Evolutionary conservation across 2,329 filamentous ascomycete genomes (phyloP), one percentile per base, ranked within the genome.

Genomic region (Penicillium capsulatum): DNA sequence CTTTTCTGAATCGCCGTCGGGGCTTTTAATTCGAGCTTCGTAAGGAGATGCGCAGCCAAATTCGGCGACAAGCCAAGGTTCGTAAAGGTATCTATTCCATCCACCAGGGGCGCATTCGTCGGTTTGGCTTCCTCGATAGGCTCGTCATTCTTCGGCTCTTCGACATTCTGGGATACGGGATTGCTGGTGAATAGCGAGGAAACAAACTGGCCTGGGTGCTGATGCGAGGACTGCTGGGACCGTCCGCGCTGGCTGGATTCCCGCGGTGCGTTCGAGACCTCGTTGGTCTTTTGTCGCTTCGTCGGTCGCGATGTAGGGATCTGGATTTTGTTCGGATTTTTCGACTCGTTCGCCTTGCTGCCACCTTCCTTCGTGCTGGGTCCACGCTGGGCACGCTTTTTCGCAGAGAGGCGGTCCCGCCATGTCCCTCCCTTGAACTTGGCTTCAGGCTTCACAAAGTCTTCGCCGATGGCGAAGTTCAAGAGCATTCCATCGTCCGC

Each of bases 1-100:
- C 86, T 87, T 55, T 90, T 90, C 67, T 98, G 92, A 60, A 98
- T 96, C 0, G 87, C 88, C 0, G 92, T 98, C 4, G 92, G 92
- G 0, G 87, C 85, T 60, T 90, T 92, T 61, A 98, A 77, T 40
- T 84, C 78, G 65, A 98, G 81, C 67, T 95, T 97, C 31, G 81
- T 80, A 4, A 87, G 75, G 17, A 98, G 71, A 64, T 96, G 90
- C 36, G 83, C 77, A 8, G 92, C 89, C 16, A 98, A 72, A 7
- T 80, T 79, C 2, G 83, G 75, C 3, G 89, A 92, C 42, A 98
- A 72, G 5, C 91, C 91, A 19, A 98, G 74, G 0, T 83, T 84
- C 17, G 83, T 87, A 59, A 98, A 98, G 14, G 84, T 94, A 45
- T 86, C 85, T 19, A 88, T 79, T 51, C 91, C 89, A 42, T 85